Base-by-base conservation (phyloP, 2,329 filamentous ascomycete genomes). In the Alternaria consortialis region DNA sequence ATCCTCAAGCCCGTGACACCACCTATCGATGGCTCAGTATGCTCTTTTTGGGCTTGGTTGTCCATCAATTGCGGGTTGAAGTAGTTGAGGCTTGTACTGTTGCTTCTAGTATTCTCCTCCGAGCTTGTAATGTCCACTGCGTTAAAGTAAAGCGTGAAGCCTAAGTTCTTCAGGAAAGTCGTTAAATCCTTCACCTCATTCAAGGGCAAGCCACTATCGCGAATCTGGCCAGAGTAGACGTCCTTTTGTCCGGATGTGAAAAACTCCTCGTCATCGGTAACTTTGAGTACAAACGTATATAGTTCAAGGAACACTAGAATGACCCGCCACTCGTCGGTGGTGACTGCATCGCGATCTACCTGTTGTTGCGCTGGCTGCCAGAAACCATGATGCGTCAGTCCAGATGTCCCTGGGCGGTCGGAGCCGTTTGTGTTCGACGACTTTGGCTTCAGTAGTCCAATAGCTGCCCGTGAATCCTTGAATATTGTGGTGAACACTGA, bases 221-320 rank as follows among this genome's bases (percentile, higher is more conserved):
- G 82, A 12, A 71, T 57, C 37, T 75, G 70, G 9, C 61, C 65
- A 3, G 74, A 71, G 15, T 67, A 71, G 1, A 54, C 46, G 13
- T 72, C 69, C 25, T 81, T 39, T 44, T 81, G 40, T 78, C 80
- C 63, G 56, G 85, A 84, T 58, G 88, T 86, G 63, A 97, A 91
- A 74, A 99, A 99, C 70, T 99, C 95, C 67, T 98, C 94, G 65
- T 99, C 95, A 69, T 99, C 95, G 76, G 94, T 97, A 34, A 98
- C 88, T 69, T 95, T 91, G 12, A 98, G 83, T 2, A 97, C 88
- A 75, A 98, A 98, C 2, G 91, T 93, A 75, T 97, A 99, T 0
- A 99, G 85, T 71, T 99, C 95, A 6, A 99, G 84, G 74, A 99
- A 98, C 0, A 99, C 85, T 0, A 98, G 83, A 42, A 97, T 87